Percentiles rank a stretch among this genome's conserved stretches.
phyloP scores from a whole-genome alignment of 2,329 filamentous ascomycete species.

The Alternaria angustiovoidea region DNA sequence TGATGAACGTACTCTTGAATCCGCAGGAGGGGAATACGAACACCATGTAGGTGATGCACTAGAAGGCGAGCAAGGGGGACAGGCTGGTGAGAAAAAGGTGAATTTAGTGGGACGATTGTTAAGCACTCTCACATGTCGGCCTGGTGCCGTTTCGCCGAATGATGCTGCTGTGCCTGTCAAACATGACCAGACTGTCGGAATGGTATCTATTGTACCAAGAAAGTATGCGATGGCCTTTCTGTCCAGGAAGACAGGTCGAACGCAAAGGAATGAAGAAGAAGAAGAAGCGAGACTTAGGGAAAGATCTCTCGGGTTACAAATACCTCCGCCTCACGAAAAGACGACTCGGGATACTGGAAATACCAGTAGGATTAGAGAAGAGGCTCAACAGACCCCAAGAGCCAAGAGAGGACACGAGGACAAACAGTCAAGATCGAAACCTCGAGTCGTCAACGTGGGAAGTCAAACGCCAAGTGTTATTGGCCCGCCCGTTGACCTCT shows the following conservation, averaged over 20 bases:
- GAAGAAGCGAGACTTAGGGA: not conserved
- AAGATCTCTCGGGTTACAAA: not conserved
- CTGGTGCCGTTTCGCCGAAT: not conserved
- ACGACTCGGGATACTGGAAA: not conserved
- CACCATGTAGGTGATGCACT: not conserved
- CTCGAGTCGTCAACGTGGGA: not conserved
- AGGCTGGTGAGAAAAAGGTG: not conserved
- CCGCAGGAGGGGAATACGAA: not conserved
- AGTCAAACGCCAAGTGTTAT: not conserved
- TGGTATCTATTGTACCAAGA: not conserved
- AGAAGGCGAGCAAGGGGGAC: not conserved
- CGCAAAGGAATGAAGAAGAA: not conserved
- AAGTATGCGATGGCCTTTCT: slow-evolving; percentile 6
- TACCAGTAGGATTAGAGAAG: not conserved
- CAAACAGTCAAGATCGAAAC: not conserved
- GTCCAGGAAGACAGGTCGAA: not conserved
- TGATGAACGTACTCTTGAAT: not conserved
- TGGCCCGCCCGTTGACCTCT: not conserved
- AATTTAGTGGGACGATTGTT: not conserved
- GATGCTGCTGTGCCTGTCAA: not conserved
- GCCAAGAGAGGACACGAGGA: not conserved
- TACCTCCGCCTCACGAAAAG: not conserved
- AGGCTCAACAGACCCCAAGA: not conserved
- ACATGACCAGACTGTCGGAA: not conserved
- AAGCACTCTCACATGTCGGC: slow-evolving; percentile 1